A percentile compares a stretch with the other conserved stretches of the same genome.
Conservation (phyloP, 202 grass and related monocot genomes). For the Bolboschoenoplectus hybrid region DNA sequence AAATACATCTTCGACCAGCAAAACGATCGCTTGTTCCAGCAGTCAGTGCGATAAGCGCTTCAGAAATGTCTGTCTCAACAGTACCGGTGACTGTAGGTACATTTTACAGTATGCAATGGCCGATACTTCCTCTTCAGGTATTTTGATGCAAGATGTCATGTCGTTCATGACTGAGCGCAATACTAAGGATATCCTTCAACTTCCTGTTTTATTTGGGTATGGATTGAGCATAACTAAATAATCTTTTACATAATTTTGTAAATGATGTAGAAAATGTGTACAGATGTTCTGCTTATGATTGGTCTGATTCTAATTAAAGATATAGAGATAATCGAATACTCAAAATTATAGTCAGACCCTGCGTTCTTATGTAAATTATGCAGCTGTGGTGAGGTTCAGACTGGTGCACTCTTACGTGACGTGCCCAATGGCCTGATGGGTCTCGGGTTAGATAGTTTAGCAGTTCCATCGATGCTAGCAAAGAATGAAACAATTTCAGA, state of each 20-base stretch:
- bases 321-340: not conserved
- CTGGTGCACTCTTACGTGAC: slow-evolving; percentile 43
- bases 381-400: slow-evolving; percentile 64
- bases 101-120: slow-evolving; percentile 36
- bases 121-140: slow-evolving; percentile 67
- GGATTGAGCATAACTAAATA: not conserved
- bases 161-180: slow-evolving; percentile 42
- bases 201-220: slow-evolving; percentile 64
- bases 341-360: not conserved
- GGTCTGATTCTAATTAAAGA: not conserved
- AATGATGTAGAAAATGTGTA: not conserved
- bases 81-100: slow-evolving; percentile 62
- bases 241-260: too few relatives aligned
- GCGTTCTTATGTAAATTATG: slow-evolving; percentile 1
- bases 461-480: slow-evolving; percentile 55
- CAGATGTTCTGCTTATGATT: not conserved
- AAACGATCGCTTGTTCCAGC: slow-evolving; percentile 48
- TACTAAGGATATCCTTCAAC: slow-evolving; percentile 21
- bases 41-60: slow-evolving; percentile 43
- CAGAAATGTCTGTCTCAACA: slow-evolving; percentile 44
- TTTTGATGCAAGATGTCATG: slow-evolving; percentile 75
- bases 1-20: slow-evolving; percentile 64
- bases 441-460: slow-evolving; percentile 51
- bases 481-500: slow-evolving; percentile 40
- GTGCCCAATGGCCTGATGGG: slow-evolving; percentile 53